Evolutionary conservation across 306 rosid species (phyloP).

Genomic region (Astragalus membranaceus): DNA sequence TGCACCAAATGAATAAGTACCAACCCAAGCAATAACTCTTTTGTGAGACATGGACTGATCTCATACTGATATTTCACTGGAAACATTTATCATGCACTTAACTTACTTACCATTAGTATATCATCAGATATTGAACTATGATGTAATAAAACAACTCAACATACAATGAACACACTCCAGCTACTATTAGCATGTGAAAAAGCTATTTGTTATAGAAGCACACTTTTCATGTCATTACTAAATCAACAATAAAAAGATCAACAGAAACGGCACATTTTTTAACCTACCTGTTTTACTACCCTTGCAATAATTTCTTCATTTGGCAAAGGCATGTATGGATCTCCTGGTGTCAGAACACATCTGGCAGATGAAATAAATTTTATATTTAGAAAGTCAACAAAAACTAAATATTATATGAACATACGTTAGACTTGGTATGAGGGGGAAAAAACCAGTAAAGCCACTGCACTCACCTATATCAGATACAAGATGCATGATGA

Average conservation of each 20-base stretch:
- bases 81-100: neutral
- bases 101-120: slow-evolving; percentile 2
- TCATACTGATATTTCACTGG: neutral
- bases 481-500: neutral
- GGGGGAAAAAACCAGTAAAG: neutral
- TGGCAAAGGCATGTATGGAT: slow-evolving; percentile 94
- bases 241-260: slow-evolving; percentile 6
- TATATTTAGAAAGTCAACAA: slow-evolving; percentile 17
- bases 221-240: neutral
- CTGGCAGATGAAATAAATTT: slow-evolving; percentile 37
- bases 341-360: slow-evolving; percentile 97
- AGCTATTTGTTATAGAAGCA: neutral
- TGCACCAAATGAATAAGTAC: slow-evolving; percentile 4
- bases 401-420: neutral
- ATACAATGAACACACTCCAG: neutral
- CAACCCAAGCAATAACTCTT: neutral
- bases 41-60: neutral
- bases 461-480: neutral
- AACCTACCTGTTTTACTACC: slow-evolving; percentile 76
- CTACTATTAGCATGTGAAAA: neutral
- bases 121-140: neutral
- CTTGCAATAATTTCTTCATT: slow-evolving; percentile 84
- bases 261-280: neutral
- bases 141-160: neutral
- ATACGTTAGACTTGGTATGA: neutral